Evolutionary conservation across 177 flowering plant species (phyloP), one percentile per base, ranked within the genome.

Genomic region (Tripterygium wilfordii): DNA sequence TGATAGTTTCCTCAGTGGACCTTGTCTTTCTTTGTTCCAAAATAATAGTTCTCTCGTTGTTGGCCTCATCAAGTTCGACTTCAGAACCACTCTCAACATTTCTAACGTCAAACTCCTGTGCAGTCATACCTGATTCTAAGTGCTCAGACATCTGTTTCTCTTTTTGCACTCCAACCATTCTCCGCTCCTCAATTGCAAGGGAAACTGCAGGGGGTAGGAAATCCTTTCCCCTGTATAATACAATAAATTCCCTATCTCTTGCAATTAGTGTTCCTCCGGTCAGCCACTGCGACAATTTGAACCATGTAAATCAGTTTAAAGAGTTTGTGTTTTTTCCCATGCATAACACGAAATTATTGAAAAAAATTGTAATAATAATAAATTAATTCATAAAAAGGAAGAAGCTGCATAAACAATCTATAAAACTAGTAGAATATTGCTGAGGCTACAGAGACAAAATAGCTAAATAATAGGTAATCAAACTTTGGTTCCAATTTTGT

Each of bases 151-250:
- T 33, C 29, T 33, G 57, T 42, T 57, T 60, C 25, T 46, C 56
- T 38, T 2, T 37, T 17, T 26, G 48, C 15, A 64, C 22, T 35
- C 23, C 58, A 37, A 19, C 16, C 19, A 60, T 73, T 56, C 94
- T 82, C 51, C 89, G 63, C 58, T 72, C 74, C 62, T 76, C 81
- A 42, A 88, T 77, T 23, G 94, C 97, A 54, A 81, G 68, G 42
- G 99, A 88, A 54, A 85, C 90, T 46, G 86, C 84, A 51, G 76
- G 62, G 3, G 99, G 99, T 43, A 94, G 70, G 61, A 89, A 94
- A 73, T 89, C 99, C 60, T 94, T 94, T 54, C 99, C 99, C 62
- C 99, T 76, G 39, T 94, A 94, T 18, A 94, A 63, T 30, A 75
- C 78, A 56, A 94, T 76, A 54, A 67, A 84, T 43, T 89, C 88